These are phyloP conservation scores for Marchantia paleacea DNA, from an alignment of 225 moss, liverwort and hornwort species.

Conservation along the genomic window DNA sequence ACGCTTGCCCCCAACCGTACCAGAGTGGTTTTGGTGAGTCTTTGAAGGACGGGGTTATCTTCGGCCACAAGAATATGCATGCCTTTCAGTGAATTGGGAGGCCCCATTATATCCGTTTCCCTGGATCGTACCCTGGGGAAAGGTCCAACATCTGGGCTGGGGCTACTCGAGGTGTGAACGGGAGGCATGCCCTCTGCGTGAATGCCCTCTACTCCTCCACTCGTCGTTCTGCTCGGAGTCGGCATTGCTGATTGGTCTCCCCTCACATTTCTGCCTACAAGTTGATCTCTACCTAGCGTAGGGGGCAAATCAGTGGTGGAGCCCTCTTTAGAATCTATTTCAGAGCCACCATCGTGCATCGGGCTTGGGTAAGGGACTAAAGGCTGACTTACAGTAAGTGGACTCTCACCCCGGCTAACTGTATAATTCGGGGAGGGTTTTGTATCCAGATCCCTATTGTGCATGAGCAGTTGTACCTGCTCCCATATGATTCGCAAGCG, in stretches of 20 bases:
- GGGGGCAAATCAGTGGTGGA: constrained; percentile 14
- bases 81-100: constrained; percentile 45
- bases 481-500: constrained; percentile 46
- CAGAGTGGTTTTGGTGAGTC: constrained; percentile 46
- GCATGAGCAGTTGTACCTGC: constrained; percentile 36
- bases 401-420: constrained; percentile 31
- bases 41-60: constrained; percentile 57
- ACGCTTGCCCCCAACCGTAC: constrained; percentile 48
- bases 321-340: constrained; percentile 23
- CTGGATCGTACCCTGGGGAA: constrained; percentile 37
- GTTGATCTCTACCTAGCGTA: constrained; percentile 16
- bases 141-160: constrained; percentile 43
- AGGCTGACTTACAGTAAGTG: constrained; percentile 31
- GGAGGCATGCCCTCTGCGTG: constrained; percentile 17
- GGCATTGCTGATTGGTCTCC: constrained; percentile 12
- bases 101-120: constrained; percentile 44
- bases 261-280: constrained; percentile 21
- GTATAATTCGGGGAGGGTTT: constrained; percentile 37
- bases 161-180: constrained; percentile 29
- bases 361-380: constrained; percentile 39
- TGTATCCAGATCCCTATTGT: constrained; percentile 29
- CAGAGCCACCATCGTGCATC: constrained; percentile 25
- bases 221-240: not conserved
- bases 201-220: not conserved
- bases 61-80: constrained; percentile 57